Base-by-base conservation (phyloP, 805 yeast species). In the Sugiyamaella mastotermitis region DNA sequence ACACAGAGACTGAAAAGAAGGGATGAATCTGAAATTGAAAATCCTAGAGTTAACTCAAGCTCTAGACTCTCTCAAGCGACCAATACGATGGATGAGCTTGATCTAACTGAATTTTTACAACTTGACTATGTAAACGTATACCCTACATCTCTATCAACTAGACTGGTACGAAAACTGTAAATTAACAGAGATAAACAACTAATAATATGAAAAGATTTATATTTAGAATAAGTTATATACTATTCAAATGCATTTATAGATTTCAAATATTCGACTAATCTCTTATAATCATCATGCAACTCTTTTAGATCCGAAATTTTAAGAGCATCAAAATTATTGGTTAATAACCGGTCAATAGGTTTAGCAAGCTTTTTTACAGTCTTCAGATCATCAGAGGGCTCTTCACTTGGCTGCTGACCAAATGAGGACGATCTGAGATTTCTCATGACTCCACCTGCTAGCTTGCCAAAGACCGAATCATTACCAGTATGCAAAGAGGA, bases 251-350 rank as follows among this genome's bases (percentile, higher is more conserved):
- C 57, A 30, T 48, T 43, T 5, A 54, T 43, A n/a, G 46, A 38
- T 42, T 49, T 47, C 29, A 58, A 35, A 38, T 51, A 48, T 23
- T 44, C 45, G 4, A 61, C 66, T 24, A 65, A 50, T 9, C 64
- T 53, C 30, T 55, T 55, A 45, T 65, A 65, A 39, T 65, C 71
- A 4, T 45, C 38, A 29, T 61, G 53, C 18, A 65, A 52, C 17
- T 45, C 53, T 23, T 49, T 49, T 13, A 65, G 52, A 15, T 66
- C 69, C 1, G 53, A 51, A 13, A 62, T 27, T n/a, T 57, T 58
- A 15, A 65, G 48, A 17, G 51, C 38, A 16, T 56, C 62, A 8
- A 57, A 50, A 17, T 58, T 57, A n/a, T 34, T 27, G 3, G 25
- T 29, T 15, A 51, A 31, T 17, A 56, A 40, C 15, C 39, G 37